Conservation (phyloP, 1,284 basidiomycete species). For the Volvariella surrecta region DNA sequence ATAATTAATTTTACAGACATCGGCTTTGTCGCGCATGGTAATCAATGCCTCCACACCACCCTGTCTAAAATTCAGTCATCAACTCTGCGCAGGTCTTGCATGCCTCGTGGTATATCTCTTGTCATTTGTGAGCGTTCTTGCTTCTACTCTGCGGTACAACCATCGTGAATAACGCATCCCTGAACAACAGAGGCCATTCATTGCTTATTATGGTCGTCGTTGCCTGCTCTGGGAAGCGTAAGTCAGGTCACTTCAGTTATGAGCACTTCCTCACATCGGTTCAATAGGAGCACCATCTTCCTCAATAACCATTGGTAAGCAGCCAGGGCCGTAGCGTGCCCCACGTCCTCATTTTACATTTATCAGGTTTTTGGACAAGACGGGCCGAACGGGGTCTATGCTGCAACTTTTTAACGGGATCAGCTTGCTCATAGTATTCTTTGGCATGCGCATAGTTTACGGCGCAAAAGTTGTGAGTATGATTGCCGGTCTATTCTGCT, state of each 20-base stretch:
- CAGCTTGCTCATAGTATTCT: conserved; percentile 53
- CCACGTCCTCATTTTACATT: conserved; percentile 2
- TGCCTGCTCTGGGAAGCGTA: conserved; percentile 67
- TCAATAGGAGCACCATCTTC: conserved; percentile 54
- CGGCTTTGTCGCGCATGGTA: conserved; percentile 63
- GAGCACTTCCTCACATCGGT: no score
- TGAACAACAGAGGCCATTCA: conserved; percentile 61
- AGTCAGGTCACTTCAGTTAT: no score
- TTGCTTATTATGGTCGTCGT: conserved; percentile 61
- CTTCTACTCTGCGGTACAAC: no score
- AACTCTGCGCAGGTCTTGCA: conserved; percentile 32
- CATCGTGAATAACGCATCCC: no score
- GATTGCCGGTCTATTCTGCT: not conserved
- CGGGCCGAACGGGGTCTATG: conserved; percentile 53
- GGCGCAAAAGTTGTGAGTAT: conserved; percentile 52
- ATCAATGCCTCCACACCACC: conserved; percentile 7
- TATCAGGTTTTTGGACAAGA: conserved; percentile 67
- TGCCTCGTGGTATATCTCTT: conserved; percentile 53
- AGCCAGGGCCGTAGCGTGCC: not conserved
- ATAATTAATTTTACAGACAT: conserved; percentile 43
- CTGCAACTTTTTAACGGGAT: conserved; percentile 62
- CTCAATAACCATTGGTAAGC: conserved; percentile 66
- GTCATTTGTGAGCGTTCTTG: conserved; percentile 45
- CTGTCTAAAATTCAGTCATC: not conserved
- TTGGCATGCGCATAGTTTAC: conserved; percentile 53